Evolutionary conservation across 768 basidiomycete genomes (phyloP).

Genomic region (Heimioporus sp.): DNA sequence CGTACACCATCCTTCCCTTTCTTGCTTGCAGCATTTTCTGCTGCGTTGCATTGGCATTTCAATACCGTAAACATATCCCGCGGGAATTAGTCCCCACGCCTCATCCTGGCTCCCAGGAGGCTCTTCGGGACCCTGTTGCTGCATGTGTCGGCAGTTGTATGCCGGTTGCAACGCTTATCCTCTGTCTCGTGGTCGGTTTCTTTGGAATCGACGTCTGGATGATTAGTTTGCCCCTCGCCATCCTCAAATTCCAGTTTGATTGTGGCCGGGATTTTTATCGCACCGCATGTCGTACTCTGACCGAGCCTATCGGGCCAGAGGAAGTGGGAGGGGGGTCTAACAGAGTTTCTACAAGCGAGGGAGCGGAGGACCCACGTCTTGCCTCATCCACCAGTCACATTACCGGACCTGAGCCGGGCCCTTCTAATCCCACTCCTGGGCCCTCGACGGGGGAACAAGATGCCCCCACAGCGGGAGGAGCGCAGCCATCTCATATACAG

Average conservation of each 20-base stretch:
- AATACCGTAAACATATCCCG: constrained; percentile 58
- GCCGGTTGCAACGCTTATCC: constrained; percentile 63
- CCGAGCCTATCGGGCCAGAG: constrained; percentile 1
- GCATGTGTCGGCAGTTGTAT: constrained; percentile 72
- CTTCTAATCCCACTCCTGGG: background rate
- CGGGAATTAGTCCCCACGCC: constrained; percentile 36
- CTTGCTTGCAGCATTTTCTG: constrained; percentile 62
- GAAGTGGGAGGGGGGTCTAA: background rate
- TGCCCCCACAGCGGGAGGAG: too few species aligned
- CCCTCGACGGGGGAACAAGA: too few species aligned
- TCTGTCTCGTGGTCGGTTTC: constrained; percentile 75
- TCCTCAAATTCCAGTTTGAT: constrained; percentile 70
- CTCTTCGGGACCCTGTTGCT: constrained; percentile 69
- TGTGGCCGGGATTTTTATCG: constrained; percentile 55
- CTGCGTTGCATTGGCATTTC: constrained; percentile 53
- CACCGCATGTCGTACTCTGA: constrained; percentile 25
- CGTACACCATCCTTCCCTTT: constrained; percentile 79
- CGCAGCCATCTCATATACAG: too few species aligned
- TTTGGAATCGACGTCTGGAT: too few species aligned
- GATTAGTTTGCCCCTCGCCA: too few species aligned
- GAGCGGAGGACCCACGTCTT: background rate
- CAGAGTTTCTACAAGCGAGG: background rate
- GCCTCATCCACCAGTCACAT: background rate
- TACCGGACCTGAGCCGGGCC: background rate
- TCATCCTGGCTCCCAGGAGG: constrained; percentile 51